These are phyloP conservation scores for Geotrichum restrictum DNA, from an alignment of 1,139 yeast species.

Conservation along the genomic window DNA sequence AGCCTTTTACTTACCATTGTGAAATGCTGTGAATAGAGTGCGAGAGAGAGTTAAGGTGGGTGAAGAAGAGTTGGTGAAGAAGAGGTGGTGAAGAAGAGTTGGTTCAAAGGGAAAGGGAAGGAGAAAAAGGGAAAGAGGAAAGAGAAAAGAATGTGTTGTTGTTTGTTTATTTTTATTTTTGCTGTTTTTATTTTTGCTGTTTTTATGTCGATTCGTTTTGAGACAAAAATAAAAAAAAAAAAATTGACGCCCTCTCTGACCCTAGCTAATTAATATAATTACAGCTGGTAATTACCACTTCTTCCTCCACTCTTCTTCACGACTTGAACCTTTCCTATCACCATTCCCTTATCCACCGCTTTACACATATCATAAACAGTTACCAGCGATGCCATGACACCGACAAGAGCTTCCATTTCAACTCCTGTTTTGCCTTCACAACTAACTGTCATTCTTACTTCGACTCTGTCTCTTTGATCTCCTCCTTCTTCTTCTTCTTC, in stretches of 20 bases:
- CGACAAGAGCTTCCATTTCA: slow-evolving; percentile 52
- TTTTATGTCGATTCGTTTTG: slow-evolving; percentile 8
- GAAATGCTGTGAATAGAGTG: no score
- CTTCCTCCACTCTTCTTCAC: slow-evolving; percentile 45
- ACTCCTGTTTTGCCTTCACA: slow-evolving; percentile 52
- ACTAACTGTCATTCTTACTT: slow-evolving; percentile 40
- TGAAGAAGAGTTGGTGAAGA: background rate
- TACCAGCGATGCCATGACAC: slow-evolving; percentile 42
- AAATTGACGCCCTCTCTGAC: no score
- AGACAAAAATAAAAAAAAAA: slow-evolving; percentile 2
- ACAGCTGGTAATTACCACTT: slow-evolving; percentile 37
- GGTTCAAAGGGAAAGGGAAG: background rate
- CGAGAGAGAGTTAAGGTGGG: background rate
- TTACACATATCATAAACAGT: slow-evolving; percentile 56
- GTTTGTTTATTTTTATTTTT: slow-evolving; percentile 2
- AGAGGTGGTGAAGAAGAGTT: background rate
- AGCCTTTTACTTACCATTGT: background rate
- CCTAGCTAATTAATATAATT: no score
- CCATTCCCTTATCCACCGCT: slow-evolving; percentile 50
- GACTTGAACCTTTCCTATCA: slow-evolving; percentile 40
- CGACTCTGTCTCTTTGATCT: slow-evolving; percentile 26
- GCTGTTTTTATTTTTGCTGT: background rate
- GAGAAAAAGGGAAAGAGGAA: background rate
- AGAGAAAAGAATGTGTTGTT: background rate
- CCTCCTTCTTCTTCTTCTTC: slow-evolving; percentile 33